Conservation (phyloP, 257 asterid species). For the Primulina huaijiensis region DNA sequence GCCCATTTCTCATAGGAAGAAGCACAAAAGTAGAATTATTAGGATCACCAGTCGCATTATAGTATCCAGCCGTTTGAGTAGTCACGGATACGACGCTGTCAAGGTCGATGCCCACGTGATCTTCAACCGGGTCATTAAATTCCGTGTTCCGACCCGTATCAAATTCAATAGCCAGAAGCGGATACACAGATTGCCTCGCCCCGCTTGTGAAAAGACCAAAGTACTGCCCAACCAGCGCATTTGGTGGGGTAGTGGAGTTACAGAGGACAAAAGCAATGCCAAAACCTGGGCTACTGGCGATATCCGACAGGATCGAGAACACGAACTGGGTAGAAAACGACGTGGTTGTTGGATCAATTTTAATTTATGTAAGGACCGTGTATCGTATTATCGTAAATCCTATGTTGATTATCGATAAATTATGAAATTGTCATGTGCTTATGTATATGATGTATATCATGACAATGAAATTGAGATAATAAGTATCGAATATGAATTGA, state of each 20-base stretch:
- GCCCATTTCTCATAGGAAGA: slow-evolving; percentile 56
- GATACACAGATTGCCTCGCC: slow-evolving; percentile 36
- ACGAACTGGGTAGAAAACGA: slow-evolving; percentile 76
- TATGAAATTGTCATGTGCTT: too few species aligned
- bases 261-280: slow-evolving; percentile 77
- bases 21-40: slow-evolving; percentile 32
- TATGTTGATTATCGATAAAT: too few species aligned
- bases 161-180: slow-evolving; percentile 67
- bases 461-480: too few species aligned
- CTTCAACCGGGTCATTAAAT: slow-evolving; percentile 50
- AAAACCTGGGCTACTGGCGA: slow-evolving; percentile 68
- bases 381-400: too few species aligned
- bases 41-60: slow-evolving; percentile 21
- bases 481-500: too few species aligned
- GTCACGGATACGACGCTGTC: slow-evolving; percentile 39
- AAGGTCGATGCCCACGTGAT: slow-evolving; percentile 67
- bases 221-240: slow-evolving; percentile 57
- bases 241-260: slow-evolving; percentile 45
- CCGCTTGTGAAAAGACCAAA: slow-evolving; percentile 55
- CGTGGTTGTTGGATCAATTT: too few species aligned
- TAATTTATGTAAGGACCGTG: too few species aligned
- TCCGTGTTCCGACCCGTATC: slow-evolving; percentile 74
- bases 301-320: slow-evolving; percentile 65
- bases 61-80: slow-evolving; percentile 50
- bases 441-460: too few species aligned